Conservation (phyloP, 2,329 filamentous ascomycete species). For the Neurospora sp. region DNA sequence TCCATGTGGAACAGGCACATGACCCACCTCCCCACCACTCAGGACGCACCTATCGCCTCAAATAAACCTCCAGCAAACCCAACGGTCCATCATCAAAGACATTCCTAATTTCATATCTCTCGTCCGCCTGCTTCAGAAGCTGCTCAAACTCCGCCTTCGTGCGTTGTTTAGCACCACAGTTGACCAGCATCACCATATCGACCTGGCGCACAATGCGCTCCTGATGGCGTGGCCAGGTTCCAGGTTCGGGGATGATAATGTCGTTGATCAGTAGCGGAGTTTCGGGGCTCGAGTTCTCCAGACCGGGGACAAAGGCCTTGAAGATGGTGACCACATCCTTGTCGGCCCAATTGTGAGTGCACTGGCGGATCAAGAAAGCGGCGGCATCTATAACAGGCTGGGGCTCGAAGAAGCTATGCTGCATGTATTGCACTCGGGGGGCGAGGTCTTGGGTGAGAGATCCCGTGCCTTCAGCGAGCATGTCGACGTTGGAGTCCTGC, state of each 20-base stretch:
- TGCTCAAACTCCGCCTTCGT: conserved; percentile 14
- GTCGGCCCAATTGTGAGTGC: conserved; percentile 18
- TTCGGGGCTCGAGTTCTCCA: conserved; percentile 11
- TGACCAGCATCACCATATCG: conserved; percentile 19
- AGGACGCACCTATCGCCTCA: neutral
- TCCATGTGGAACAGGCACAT: neutral
- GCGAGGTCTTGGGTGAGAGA: neutral
- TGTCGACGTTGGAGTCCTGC: conserved; percentile 3
- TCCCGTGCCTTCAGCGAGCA: conserved; percentile 1
- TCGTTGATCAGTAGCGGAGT: conserved; percentile 4
- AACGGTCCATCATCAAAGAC: conserved; percentile 1
- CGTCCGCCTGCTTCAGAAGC: conserved; percentile 11
- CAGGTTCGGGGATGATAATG: conserved; percentile 2
- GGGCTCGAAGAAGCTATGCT: conserved; percentile 17
- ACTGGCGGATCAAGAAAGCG: conserved; percentile 18
- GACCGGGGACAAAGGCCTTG: conserved; percentile 15
- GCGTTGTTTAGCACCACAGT: conserved; percentile 19
- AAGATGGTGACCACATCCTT: conserved; percentile 18
- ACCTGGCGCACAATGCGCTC: conserved; percentile 16
- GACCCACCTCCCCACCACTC: neutral
- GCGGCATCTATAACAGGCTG: conserved; percentile 14
- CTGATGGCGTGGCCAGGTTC: neutral
- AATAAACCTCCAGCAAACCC: conserved; percentile 2
- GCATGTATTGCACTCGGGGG: neutral
- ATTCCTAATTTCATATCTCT: conserved; percentile 8